phyloP scores from a whole-genome alignment of 2,329 filamentous ascomycete genomes.

The Daldinia sp. region DNA sequence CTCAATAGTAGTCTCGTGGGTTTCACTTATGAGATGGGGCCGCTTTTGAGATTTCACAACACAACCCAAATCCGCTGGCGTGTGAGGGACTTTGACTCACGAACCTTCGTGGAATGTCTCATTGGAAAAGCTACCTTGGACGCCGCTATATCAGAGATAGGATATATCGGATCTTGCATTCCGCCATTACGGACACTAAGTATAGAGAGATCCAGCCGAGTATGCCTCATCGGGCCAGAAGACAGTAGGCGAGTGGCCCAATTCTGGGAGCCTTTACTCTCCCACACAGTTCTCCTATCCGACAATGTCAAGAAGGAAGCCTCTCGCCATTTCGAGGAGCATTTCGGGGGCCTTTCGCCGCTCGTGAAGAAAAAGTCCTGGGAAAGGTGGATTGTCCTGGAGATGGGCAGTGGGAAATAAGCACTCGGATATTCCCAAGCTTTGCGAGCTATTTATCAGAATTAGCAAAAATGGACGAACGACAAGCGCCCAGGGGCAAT shows the following conservation, averaged over 20 bases:
- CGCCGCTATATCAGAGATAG: neutral
- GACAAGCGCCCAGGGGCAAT: neutral
- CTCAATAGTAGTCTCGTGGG: neutral
- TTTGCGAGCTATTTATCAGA: constrained; percentile 8
- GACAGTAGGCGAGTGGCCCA: neutral
- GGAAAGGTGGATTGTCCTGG: constrained; percentile 16
- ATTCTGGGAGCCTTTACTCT: constrained; percentile 4
- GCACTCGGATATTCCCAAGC: constrained; percentile 15
- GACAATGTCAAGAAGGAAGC: neutral
- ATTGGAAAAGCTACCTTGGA: neutral
- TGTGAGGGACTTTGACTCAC: neutral
- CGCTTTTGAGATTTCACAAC: neutral
- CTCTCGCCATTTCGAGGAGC: neutral
- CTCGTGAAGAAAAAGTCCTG: constrained; percentile 7
- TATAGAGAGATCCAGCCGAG: neutral
- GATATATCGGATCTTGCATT: neutral
- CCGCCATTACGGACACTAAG: neutral
- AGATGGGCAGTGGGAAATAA: neutral
- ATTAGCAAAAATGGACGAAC: neutral
- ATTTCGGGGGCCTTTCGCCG: constrained; percentile 1
- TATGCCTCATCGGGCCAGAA: constrained; percentile 10
- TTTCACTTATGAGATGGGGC: neutral
- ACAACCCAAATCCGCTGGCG: neutral
- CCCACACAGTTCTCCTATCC: neutral
- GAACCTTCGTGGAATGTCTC: neutral